Evolutionary conservation across 192 early-diverging fungal genomes (phyloP), one percentile per base, ranked within the genome.

Genomic region (Anaeromyces robustus): DNA sequence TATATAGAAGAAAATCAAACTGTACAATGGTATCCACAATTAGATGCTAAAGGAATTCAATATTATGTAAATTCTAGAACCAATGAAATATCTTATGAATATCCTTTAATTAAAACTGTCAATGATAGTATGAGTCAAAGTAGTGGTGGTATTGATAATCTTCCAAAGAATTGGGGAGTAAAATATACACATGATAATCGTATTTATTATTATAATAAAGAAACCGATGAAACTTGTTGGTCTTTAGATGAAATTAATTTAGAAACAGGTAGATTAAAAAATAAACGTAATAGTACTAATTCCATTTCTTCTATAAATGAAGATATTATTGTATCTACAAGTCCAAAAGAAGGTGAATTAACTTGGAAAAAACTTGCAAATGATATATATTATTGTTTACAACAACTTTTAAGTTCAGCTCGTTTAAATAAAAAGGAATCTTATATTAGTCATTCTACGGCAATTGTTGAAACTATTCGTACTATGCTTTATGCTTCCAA

Each of bases 401-500:
- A 88, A 29, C 28, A 83, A 29, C 83, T 87, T 30, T 77, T 81
- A 80, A 82, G 77, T 77, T 86, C 84, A 43, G 84, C 85, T 78
- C 84, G 78, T 30, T 82, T 83, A 81, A 85, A 83, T 13, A 84
- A 87, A 82, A 92, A 89, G 80, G 83, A 85, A 68, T 83, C 87
- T 30, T 95, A 89, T 83, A 80, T 92, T 26, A 77, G 80, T 2
- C 88, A 90, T 81, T 85, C 93, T 30, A 84, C 87, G 32, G 81
- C 85, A 77, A 86, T 96, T 11, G 92, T 97, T 12, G 87, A 92
- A 29, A 90, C 93, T 37, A 92, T 98, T 79, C 90, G 96, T 29
- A 90, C 91, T 17, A 94, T 97, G 89, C 87, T 98, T 30, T 92
- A 92, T 43, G 88, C 93, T n/a, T 96, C 94, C 12, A 93, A 91